Base-by-base conservation (phyloP, 495 filamentous ascomycete genomes). In the Aspergillus conjunctus region DNA sequence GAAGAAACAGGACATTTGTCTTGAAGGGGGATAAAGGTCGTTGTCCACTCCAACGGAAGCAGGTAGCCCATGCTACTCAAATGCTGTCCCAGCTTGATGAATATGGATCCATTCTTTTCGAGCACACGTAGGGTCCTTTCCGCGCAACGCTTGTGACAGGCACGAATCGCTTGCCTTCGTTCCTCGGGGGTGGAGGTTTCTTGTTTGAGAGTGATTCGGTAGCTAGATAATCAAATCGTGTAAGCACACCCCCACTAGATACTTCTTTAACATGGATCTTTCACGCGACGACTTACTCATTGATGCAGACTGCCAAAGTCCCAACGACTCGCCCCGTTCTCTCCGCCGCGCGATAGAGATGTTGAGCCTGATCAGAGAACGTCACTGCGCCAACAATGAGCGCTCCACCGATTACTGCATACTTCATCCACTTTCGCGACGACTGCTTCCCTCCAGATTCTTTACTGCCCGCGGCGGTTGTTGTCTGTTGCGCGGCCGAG, bases 51-150 rank as follows among this genome's bases (percentile, higher is more conserved):
- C 18, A 81, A 70, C 2, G 95, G 94, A 7, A 99, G 85, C 11
- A 99, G 81, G 70, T 99, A 99, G 66, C 92, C 92, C 91, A 99
- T 92, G 61, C 92, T 94, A 69, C 90, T 94, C 73, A 99, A 74
- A 77, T 99, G 94, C 64, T 99, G 94, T 21, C 94, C 94, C 26
- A 99, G 76, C 73, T 99, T 99, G 68, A 99, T 98, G 66, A 98
- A 99, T 66, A 99, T 92, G 7, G 93, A 96, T 39, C 94, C 94
- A 76, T 95, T 98, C 77, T 87, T 89, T 79, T 99, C 93, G 30
- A 99, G 76, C 0, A 94, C 92, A 37, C 81, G 79, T 17, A 98
- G 77, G 11, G 94, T 97, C 56, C 94, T 86, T 66, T 90, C 82
- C 12, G 94, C 95, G 75, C 94, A 99, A 68, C 94, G 84, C 72